Conservation (phyloP, 208 protist genomes). For the Crithidia expoeki region DNA sequence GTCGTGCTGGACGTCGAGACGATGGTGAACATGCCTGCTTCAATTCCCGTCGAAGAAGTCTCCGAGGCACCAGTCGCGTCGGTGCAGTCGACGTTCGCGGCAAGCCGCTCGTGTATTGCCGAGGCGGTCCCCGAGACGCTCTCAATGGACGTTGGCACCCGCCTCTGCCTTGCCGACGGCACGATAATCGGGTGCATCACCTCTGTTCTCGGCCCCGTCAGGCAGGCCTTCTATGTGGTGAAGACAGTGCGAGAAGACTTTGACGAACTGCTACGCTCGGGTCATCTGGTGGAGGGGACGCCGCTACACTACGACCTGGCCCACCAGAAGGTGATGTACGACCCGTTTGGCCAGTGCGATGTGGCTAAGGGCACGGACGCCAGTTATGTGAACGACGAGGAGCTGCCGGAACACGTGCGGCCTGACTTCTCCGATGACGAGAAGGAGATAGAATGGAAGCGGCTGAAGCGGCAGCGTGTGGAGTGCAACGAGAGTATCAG, state of each 20-base stretch:
- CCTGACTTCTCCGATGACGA: slow-evolving; percentile 92
- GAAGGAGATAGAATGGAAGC: slow-evolving; percentile 85
- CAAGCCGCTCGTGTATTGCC: slow-evolving; percentile 45
- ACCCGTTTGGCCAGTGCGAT: slow-evolving; percentile 62
- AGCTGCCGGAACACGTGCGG: slow-evolving; percentile 77
- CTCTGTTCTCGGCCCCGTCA: slow-evolving; percentile 70
- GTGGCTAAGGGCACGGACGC: slow-evolving; percentile 74
- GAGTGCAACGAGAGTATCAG: slow-evolving; percentile 41
- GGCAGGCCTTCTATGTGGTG: slow-evolving; percentile 58
- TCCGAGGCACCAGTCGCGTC: slow-evolving; percentile 61
- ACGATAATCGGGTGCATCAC: slow-evolving; percentile 52
- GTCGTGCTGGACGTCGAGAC: slow-evolving; percentile 17
- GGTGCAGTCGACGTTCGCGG: slow-evolving; percentile 38
- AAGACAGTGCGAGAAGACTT: slow-evolving; percentile 28
- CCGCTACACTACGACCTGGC: slow-evolving; percentile 64
- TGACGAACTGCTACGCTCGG: slow-evolving; percentile 10
- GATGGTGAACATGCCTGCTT: slow-evolving; percentile 4
- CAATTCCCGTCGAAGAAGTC: slow-evolving; percentile 47
- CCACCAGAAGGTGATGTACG: slow-evolving; percentile 59
- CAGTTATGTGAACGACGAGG: slow-evolving; percentile 89
- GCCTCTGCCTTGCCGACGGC: slow-evolving; percentile 68
- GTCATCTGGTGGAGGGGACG: slow-evolving; percentile 23
- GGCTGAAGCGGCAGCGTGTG: slow-evolving; percentile 31
- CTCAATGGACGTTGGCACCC: slow-evolving; percentile 68
- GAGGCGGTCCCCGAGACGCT: slow-evolving; percentile 45